Evolutionary conservation across 768 basidiomycete species (phyloP).

Genomic region (Udeniomyces megalosporus): DNA sequence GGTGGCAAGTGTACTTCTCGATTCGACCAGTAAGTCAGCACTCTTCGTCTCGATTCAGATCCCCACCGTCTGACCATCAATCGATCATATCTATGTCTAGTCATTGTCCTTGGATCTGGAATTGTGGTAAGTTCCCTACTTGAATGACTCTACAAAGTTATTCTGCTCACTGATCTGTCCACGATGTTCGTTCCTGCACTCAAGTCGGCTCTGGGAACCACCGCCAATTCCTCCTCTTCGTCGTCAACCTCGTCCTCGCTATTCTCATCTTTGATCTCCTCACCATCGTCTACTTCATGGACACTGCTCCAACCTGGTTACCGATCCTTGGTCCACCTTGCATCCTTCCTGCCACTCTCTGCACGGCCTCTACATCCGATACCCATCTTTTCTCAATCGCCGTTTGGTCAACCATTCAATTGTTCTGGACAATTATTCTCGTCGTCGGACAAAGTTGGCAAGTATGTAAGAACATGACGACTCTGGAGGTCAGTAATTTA

Average conservation of each 20-base stretch:
- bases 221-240: constrained; percentile 88
- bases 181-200: background rate
- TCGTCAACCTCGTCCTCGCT: constrained; percentile 65
- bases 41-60: no score
- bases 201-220: constrained; percentile 84
- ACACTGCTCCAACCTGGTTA: constrained; percentile 25
- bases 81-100: constrained; percentile 33
- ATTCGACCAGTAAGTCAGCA: constrained; percentile 82
- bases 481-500: constrained; percentile 84
- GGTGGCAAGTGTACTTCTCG: constrained; percentile 73
- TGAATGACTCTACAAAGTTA: background rate
- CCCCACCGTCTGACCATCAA: no score
- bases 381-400: constrained; percentile 70
- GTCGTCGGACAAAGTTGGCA: constrained; percentile 81
- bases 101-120: constrained; percentile 99
- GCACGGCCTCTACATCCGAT: constrained; percentile 51
- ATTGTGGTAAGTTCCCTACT: constrained; percentile 52
- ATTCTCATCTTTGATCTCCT: constrained; percentile 70
- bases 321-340: constrained; percentile 42
- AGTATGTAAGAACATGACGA: constrained; percentile 84
- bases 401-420: constrained; percentile 76
- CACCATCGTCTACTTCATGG: constrained; percentile 51
- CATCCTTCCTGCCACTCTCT: constrained; percentile 50
- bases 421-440: constrained; percentile 84
- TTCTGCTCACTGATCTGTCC: background rate